phyloP scores from a whole-genome alignment of 305 asterid species.

The Andrographis paniculata region DNA sequence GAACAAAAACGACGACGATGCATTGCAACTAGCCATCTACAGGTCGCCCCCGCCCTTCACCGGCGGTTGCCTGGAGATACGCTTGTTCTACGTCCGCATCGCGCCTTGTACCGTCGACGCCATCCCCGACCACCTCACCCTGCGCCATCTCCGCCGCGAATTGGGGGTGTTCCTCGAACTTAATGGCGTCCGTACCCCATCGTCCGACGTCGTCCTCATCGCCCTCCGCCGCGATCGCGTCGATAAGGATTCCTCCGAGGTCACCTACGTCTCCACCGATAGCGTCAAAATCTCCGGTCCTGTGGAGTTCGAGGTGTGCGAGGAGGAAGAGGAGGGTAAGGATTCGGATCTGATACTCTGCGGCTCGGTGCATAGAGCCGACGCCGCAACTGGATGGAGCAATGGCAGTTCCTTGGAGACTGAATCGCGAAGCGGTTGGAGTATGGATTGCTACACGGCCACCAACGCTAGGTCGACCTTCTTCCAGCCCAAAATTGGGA shows the following conservation, averaged over 20 bases:
- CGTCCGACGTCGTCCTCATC: constrained; percentile 43
- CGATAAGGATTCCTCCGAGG: constrained; percentile 54
- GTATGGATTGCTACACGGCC: constrained; percentile 49
- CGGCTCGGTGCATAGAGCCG: constrained; percentile 55
- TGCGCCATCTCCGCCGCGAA: constrained; percentile 61
- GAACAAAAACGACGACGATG: constrained; percentile 34
- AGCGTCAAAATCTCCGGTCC: constrained; percentile 52
- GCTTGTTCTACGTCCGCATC: constrained; percentile 56
- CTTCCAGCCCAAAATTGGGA: constrained; percentile 36
- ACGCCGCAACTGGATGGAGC: constrained; percentile 32
- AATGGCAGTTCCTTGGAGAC: constrained; percentile 28
- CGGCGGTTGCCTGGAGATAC: constrained; percentile 56
- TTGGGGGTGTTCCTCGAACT: constrained; percentile 48
- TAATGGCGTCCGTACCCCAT: constrained; percentile 48
- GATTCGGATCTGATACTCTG: constrained; percentile 45
- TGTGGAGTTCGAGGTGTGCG: constrained; percentile 60
- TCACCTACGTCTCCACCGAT: constrained; percentile 55
- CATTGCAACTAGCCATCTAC: constrained; percentile 36
- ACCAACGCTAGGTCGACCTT: constrained; percentile 34
- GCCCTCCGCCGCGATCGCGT: constrained; percentile 60
- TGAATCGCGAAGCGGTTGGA: constrained; percentile 49
- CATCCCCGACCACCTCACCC: constrained; percentile 47
- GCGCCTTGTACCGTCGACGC: constrained; percentile 43
- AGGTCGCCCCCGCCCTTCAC: constrained; percentile 36
- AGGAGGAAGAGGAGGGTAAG: constrained; percentile 22